phyloP scores from a whole-genome alignment of 2,329 filamentous ascomycete genomes.

The Ophiocordyceps camponoti-saundersi region DNA sequence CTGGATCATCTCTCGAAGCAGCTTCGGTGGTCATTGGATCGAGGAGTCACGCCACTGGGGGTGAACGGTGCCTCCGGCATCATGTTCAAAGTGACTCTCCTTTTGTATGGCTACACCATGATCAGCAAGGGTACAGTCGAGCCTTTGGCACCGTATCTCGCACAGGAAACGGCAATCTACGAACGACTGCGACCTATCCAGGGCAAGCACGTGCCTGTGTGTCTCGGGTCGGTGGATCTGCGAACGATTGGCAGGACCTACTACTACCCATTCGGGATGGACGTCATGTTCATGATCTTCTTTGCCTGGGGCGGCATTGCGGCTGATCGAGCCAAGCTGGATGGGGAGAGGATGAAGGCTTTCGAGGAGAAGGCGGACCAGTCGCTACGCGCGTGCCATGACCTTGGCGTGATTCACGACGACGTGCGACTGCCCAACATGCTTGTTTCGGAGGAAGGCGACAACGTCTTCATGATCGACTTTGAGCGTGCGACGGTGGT shows the following conservation, averaged over 20 bases:
- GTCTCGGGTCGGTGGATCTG: conserved; percentile 20
- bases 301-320: background rate
- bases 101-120: conserved; percentile 24
- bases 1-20: conserved; percentile 15
- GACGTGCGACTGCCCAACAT: conserved; percentile 12
- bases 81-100: conserved; percentile 22
- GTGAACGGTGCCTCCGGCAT: conserved; percentile 17
- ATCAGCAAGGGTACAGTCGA: conserved; percentile 21
- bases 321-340: background rate
- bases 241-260: conserved; percentile 12
- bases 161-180: conserved; percentile 19
- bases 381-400: conserved; percentile 8
- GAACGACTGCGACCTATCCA: conserved; percentile 14
- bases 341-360: background rate
- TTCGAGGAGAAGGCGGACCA: conserved; percentile 1
- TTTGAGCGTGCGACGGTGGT: too few relatives aligned
- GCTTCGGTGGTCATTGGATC: conserved; percentile 12
- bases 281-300: conserved; percentile 13
- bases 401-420: conserved; percentile 9
- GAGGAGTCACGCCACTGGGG: conserved; percentile 11
- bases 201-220: conserved; percentile 19
- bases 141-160: conserved; percentile 15
- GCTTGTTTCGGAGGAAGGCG: conserved; percentile 2
- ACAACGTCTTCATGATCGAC: too few relatives aligned
- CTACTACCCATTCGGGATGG: conserved; percentile 14